These are phyloP conservation scores for Astrephomene gubernaculifera DNA, from an alignment of 139 green algal species.

Conservation along the genomic window DNA sequence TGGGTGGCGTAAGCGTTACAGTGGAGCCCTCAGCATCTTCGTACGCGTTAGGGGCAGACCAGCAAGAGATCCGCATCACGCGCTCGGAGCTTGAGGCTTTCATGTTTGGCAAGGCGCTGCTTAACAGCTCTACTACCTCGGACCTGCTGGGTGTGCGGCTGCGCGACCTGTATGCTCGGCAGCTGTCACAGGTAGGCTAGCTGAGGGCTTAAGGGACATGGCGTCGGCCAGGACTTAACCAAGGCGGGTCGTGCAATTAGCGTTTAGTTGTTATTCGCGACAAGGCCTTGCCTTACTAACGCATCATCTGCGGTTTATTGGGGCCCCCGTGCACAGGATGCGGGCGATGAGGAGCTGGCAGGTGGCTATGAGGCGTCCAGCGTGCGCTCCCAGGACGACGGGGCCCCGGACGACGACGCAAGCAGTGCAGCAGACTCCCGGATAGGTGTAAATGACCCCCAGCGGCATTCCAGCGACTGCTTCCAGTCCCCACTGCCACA, in stretches of 20 bases:
- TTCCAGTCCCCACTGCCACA: no score
- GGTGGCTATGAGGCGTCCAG: slow-evolving; percentile 17
- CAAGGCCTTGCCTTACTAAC: no score
- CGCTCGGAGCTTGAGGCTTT: slow-evolving; percentile 40
- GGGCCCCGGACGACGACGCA: no score
- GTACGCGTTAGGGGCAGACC: background rate
- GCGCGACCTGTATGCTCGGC: slow-evolving; percentile 12
- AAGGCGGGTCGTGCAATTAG: no score
- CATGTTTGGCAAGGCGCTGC: slow-evolving; percentile 26
- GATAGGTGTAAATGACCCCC: no score
- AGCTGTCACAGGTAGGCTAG: background rate
- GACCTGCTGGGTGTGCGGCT: slow-evolving; percentile 33
- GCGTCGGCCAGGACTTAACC: no score
- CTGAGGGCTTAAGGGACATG: no score
- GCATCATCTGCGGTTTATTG: no score
- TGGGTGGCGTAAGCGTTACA: background rate
- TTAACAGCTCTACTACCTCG: background rate
- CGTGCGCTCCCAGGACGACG: background rate
- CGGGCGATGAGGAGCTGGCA: background rate
- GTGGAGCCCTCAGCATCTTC: background rate
- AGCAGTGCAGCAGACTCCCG: no score
- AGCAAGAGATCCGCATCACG: slow-evolving; percentile 34
- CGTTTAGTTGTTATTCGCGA: no score
- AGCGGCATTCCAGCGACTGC: no score
- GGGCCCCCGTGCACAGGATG: no score